These are phyloP conservation scores for Vigna mungo DNA, from an alignment of 306 rosid species.

Conservation along the genomic window DNA sequence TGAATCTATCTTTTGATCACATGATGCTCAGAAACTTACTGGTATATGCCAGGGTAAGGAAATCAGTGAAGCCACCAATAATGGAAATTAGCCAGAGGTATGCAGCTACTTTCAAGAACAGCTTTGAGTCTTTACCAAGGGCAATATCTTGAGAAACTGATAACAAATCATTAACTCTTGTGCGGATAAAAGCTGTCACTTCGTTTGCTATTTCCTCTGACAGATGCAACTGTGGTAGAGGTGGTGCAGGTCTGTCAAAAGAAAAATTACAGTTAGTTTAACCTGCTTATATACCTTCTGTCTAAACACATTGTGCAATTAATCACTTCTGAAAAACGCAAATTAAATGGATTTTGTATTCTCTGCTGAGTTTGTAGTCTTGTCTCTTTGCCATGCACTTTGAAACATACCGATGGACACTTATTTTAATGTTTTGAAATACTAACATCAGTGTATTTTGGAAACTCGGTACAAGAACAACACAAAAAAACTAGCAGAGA, in stretches of 20 bases:
- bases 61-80: constrained; percentile 86
- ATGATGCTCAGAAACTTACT: constrained; percentile 59
- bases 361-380: too few species aligned
- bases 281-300: not conserved
- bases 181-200: constrained; percentile 62
- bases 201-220: constrained; percentile 85
- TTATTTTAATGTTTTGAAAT: too few species aligned
- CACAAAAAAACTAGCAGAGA: too few species aligned
- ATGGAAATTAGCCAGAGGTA: constrained; percentile 67
- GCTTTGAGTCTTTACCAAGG: constrained; percentile 74
- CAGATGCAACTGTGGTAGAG: constrained; percentile 81
- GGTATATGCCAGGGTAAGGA: constrained; percentile 76
- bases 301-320: constrained; percentile 4
- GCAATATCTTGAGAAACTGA: constrained; percentile 79
- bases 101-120: constrained; percentile 88
- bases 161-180: constrained; percentile 64
- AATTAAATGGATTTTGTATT: not conserved
- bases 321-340: not conserved
- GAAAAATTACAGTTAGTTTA: constrained; percentile 25
- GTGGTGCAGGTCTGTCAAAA: constrained; percentile 90
- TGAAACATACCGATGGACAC: too few species aligned
- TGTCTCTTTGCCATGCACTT: too few species aligned
- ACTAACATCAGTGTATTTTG: too few species aligned
- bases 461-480: too few species aligned
- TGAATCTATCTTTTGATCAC: constrained; percentile 25